These are phyloP conservation scores for Populus davidiana DNA, from an alignment of 345 rosid species.

Conservation along the genomic window DNA sequence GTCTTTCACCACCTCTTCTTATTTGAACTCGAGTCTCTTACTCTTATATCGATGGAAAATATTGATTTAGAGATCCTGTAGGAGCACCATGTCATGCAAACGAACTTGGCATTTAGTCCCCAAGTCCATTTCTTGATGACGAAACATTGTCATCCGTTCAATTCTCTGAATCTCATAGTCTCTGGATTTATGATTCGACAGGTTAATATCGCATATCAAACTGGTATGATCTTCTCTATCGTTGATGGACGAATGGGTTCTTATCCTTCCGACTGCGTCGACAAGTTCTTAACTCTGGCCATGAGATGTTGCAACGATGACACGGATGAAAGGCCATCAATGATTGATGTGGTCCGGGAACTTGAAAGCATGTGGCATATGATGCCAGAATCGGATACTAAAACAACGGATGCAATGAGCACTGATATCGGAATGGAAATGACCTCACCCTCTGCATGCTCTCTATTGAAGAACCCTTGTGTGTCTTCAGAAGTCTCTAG, in stretches of 20 bases:
- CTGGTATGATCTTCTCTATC: slow-evolving; percentile 69
- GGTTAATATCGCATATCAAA: slow-evolving; percentile 66
- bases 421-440: slow-evolving; percentile 11
- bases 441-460: slow-evolving; percentile 47
- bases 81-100: not conserved
- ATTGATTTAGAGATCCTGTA: not conserved
- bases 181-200: slow-evolving; percentile 18
- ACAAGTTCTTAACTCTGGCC: slow-evolving; percentile 70
- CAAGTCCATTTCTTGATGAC: not conserved
- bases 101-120: not conserved
- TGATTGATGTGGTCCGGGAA: slow-evolving; percentile 85
- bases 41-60: not conserved
- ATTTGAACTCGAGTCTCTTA: not conserved
- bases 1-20: not conserved
- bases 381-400: slow-evolving; percentile 52
- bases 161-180: not conserved
- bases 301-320: slow-evolving; percentile 71
- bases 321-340: slow-evolving; percentile 77
- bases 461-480: slow-evolving; percentile 41
- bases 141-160: not conserved
- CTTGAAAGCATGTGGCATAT: slow-evolving; percentile 65
- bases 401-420: slow-evolving; percentile 11
- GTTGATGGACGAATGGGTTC: slow-evolving; percentile 90
- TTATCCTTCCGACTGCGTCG: slow-evolving; percentile 79
- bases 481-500: slow-evolving; percentile 77